Conservation (phyloP, 202 grass and related monocot species). For the Brachypodium distachyon region DNA sequence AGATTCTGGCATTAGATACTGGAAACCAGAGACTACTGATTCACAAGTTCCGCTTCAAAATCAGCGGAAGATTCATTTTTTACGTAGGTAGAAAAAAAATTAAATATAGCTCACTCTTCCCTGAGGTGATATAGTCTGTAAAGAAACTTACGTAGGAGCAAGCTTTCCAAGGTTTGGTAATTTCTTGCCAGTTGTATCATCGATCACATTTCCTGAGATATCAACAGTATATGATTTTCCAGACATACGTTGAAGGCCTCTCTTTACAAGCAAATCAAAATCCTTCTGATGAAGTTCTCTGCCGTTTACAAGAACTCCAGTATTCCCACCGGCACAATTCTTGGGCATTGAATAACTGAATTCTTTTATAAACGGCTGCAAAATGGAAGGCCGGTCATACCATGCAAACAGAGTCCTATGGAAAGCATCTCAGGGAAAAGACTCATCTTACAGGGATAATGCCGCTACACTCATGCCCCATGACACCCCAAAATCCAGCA, state of each 20-base stretch:
- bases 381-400: not conserved
- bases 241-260: slow-evolving; percentile 51
- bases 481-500: slow-evolving; percentile 98
- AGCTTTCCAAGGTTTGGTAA: slow-evolving; percentile 71
- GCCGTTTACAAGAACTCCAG: slow-evolving; percentile 67
- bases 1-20: not conserved
- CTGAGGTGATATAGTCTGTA: not conserved
- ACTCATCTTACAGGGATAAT: slow-evolving; percentile 81
- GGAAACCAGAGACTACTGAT: not conserved
- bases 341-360: slow-evolving; percentile 62
- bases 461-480: slow-evolving; percentile 68
- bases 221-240: slow-evolving; percentile 66
- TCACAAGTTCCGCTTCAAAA: not conserved
- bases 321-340: slow-evolving; percentile 60
- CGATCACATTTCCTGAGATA: slow-evolving; percentile 65
- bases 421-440: not conserved
- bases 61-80: not conserved
- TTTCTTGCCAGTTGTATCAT: slow-evolving; percentile 47
- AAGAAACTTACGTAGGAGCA: slow-evolving; percentile 84
- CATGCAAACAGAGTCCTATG: not conserved
- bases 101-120: not conserved
- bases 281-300: slow-evolving; percentile 94
- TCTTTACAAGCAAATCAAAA: slow-evolving; percentile 65
- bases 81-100: not conserved
- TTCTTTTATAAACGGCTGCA: slow-evolving; percentile 85